A percentile compares a stretch with the other conserved stretches of the same genome.
Conservation (phyloP, 805 yeast genomes). For the Diddensiella transvaalensis region DNA sequence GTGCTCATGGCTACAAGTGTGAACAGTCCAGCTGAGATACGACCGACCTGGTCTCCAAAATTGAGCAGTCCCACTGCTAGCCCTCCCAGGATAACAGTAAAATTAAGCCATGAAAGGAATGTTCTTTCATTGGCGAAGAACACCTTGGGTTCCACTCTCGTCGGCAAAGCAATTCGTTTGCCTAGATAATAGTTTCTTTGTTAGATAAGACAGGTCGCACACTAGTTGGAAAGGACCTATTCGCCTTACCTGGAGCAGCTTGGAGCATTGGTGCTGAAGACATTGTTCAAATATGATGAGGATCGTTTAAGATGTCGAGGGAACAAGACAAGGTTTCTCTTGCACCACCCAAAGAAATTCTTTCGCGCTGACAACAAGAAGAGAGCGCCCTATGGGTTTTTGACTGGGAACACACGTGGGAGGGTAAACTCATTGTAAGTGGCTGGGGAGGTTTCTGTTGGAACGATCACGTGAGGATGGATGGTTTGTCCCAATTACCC, state of each 20-base stretch:
- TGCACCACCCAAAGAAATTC: too few species aligned
- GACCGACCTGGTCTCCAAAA: conserved; percentile 92
- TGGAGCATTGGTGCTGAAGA: conserved; percentile 71
- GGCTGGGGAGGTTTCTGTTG: too few species aligned
- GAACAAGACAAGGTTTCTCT: too few species aligned
- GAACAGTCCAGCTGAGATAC: conserved; percentile 89
- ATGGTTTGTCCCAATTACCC: neutral
- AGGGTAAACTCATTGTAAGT: too few species aligned
- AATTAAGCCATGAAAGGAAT: conserved; percentile 95
- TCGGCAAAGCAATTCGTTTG: conserved; percentile 95
- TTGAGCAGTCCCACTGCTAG: conserved; percentile 92
- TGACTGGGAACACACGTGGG: too few species aligned
- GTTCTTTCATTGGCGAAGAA: conserved; percentile 99
- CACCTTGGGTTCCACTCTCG: conserved; percentile 97
- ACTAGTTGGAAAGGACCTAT: neutral
- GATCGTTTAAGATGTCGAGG: too few species aligned
- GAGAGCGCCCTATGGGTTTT: too few species aligned
- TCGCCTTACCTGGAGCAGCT: conserved; percentile 56
- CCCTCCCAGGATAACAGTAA: conserved; percentile 97
- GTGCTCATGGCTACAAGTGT: conserved; percentile 97
- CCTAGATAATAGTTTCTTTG: conserved; percentile 31
- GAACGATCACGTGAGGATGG: too few species aligned
- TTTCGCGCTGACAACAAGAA: too few species aligned
- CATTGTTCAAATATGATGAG: conserved; percentile 42
- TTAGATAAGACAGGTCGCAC: neutral